Conservation (phyloP, 495 filamentous ascomycete species). For the Articulospora tetracladia region DNA sequence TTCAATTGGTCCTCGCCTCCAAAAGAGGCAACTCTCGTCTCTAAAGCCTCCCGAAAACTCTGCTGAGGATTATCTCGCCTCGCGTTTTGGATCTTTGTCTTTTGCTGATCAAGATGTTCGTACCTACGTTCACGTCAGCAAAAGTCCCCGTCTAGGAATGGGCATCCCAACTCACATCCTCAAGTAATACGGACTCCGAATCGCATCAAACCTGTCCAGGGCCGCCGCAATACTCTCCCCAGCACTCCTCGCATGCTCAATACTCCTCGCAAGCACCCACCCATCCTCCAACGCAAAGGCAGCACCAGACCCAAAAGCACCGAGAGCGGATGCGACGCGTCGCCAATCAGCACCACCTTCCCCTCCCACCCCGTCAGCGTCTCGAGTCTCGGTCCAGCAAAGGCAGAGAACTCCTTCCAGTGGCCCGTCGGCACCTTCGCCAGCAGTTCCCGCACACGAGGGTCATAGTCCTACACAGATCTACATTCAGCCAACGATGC, state of each 20-base stretch:
- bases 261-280: slow-evolving; percentile 40
- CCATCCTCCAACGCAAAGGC: slow-evolving; percentile 49
- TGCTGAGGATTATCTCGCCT: slow-evolving; percentile 21
- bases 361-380: slow-evolving; percentile 35
- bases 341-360: slow-evolving; percentile 44
- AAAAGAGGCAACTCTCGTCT: slow-evolving; percentile 8
- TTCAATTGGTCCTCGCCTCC: slow-evolving; percentile 32
- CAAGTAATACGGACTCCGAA: slow-evolving; percentile 42
- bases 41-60: slow-evolving; percentile 32
- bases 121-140: slow-evolving; percentile 29
- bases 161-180: slow-evolving; percentile 10
- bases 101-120: slow-evolving; percentile 28
- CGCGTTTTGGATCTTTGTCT: slow-evolving; percentile 23
- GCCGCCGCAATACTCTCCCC: slow-evolving; percentile 27
- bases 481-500: neutral
- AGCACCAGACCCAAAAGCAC: slow-evolving; percentile 41
- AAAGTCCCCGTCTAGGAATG: neutral
- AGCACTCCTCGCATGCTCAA: slow-evolving; percentile 26
- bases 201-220: slow-evolving; percentile 37
- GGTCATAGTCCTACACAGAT: slow-evolving; percentile 30
- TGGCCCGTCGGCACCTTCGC: slow-evolving; percentile 30
- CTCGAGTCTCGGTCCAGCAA: slow-evolving; percentile 36
- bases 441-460: slow-evolving; percentile 33
- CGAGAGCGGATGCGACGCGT: slow-evolving; percentile 46
- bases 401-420: slow-evolving; percentile 43